Evolutionary conservation across 805 yeast genomes (phyloP).

Genomic region (Cyberlindnera japonica): DNA sequence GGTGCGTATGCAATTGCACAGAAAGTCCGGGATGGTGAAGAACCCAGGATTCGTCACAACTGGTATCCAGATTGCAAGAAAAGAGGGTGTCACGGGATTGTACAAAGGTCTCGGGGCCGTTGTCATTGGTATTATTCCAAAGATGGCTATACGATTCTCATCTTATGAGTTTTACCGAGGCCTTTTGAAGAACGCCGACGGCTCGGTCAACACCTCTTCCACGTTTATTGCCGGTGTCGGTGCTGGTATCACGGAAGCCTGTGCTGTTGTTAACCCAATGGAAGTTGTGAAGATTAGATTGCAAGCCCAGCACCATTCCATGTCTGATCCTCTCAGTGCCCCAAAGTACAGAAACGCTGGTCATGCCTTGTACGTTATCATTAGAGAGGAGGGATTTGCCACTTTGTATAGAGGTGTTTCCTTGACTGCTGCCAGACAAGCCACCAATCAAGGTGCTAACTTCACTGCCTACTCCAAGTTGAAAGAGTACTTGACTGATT

Average conservation of each 20-base stretch:
- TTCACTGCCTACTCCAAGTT: conserved; percentile 91
- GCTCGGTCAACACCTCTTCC: conserved; percentile 63
- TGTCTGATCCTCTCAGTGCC: conserved; percentile 70
- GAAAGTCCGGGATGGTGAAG: conserved; percentile 58
- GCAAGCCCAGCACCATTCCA: conserved; percentile 91
- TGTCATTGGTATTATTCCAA: conserved; percentile 94
- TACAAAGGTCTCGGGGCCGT: conserved; percentile 98
- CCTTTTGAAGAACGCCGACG: conserved; percentile 58
- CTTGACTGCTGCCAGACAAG: conserved; percentile 95
- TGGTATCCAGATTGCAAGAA: conserved; percentile 69
- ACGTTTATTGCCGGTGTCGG: conserved; percentile 93
- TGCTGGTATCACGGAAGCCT: conserved; percentile 96
- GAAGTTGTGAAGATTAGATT: conserved; percentile 95
- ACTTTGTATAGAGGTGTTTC: conserved; percentile 93
- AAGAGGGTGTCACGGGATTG: conserved; percentile 81
- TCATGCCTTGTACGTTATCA: conserved; percentile 80
- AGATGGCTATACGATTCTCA: conserved; percentile 96
- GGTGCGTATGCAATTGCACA: conserved; percentile 92
- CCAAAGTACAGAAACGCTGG: conserved; percentile 92
- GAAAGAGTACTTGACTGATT: conserved; percentile 63
- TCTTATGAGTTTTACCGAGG: conserved; percentile 87
- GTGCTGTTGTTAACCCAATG: conserved; percentile 92
- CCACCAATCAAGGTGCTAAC: conserved; percentile 97
- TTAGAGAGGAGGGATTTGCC: conserved; percentile 85
- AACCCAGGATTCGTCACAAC: conserved; percentile 86